Conservation (phyloP, 192 early-diverging fungal genomes). For the Diversispora eburnea region DNA sequence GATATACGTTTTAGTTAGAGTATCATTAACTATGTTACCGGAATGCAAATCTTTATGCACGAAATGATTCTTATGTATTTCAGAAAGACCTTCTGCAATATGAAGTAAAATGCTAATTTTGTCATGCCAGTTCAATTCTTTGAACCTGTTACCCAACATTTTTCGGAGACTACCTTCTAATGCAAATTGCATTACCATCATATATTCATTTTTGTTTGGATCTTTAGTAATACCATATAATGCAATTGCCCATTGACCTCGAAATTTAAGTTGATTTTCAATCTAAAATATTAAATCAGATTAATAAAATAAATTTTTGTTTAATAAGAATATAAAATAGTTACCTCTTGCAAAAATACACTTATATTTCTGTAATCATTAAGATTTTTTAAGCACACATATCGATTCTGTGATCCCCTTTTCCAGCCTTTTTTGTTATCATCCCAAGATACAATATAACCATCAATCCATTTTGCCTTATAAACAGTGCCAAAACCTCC, state of each 20-base stretch:
- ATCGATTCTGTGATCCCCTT: not conserved
- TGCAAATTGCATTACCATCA: slow-evolving; percentile 43
- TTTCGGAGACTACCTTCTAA: slow-evolving; percentile 11
- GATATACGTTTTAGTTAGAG: slow-evolving; percentile 12
- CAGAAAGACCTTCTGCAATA: slow-evolving; percentile 32
- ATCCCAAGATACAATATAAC: not conserved
- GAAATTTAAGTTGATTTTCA: not conserved
- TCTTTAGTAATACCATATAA: slow-evolving; percentile 37
- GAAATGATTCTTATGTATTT: slow-evolving; percentile 36
- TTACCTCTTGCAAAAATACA: slow-evolving; percentile 1
- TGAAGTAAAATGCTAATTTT: slow-evolving; percentile 1
- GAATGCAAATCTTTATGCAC: slow-evolving; percentile 43
- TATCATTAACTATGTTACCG: slow-evolving; percentile 40
- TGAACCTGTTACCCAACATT: not conserved
- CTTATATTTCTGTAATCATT: not conserved
- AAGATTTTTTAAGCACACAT: not conserved
- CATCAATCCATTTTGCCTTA: not conserved
- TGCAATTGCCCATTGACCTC: not conserved
- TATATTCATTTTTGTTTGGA: slow-evolving; percentile 33
- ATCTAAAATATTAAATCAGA: not conserved
- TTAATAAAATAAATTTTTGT: not conserved
- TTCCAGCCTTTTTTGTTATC: not conserved
- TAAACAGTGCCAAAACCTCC: slow-evolving; percentile 9
- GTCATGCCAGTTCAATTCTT: not conserved
- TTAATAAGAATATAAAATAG: too few species aligned